Base-by-base conservation (phyloP, 2,329 filamentous ascomycete genomes). In the Curvularia lunata region DNA sequence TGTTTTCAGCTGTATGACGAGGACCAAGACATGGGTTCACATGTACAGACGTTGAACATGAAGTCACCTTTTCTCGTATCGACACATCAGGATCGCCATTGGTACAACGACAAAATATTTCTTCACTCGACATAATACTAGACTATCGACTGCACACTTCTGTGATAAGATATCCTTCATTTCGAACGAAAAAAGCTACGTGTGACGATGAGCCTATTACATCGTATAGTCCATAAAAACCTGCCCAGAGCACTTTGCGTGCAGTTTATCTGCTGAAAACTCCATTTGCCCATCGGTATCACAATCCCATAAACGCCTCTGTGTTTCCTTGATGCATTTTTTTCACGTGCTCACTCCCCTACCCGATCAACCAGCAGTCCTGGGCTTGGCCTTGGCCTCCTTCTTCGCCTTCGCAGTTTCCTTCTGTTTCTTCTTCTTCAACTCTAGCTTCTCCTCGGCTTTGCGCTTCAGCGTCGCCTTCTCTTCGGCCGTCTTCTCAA, bases 331-430 rank as follows among this genome's bases (percentile, higher is more conserved):
- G 32, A 8, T 27, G 13, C 3, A 18, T 19, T 27, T 12, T 41
- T 18, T 13, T 18, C 13, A 18, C 23, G 19, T 12, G 3, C 34
- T 18, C 13, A 13, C 16, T 23, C 5, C 18, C 8, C 25, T 3
- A 7, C 5, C 34, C 25, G 32, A 40, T 49, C 19, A 61, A 37
- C 46, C 62, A 54, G 62, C 62, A 50, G 65, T 66, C 48, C 66
- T 69, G 1, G 94, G 93, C 81, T 94, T 97, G 5, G 89, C 84
- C 81, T 97, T 99, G 21, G 87, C 86, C 64, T 91, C 91, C 65
- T 93, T 93, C 85, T 98, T 99, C 65, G 93, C 91, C 82, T 97
- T 97, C 72, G 94, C 93, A 56, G 96, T 92, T 62, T 91, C 87
- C 85, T 97, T 99, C 67, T 90, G 84, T 81, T 93, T 96, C 85